phyloP scores from a whole-genome alignment of 129 eudicot species.

The Gnaphalium uliginosum region DNA sequence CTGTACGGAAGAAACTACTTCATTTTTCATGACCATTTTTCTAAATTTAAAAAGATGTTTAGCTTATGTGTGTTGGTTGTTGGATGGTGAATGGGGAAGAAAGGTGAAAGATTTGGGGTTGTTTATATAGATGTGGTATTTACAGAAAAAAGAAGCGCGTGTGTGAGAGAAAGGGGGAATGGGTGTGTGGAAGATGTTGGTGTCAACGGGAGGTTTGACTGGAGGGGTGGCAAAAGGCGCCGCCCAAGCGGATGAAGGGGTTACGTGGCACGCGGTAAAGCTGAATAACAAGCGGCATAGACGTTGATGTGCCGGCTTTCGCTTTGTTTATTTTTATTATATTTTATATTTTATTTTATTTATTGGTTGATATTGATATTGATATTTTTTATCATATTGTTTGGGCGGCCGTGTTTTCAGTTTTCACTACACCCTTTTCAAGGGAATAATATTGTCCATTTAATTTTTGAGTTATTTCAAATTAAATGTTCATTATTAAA shows the following conservation, averaged over 20 bases:
- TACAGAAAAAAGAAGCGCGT: neutral
- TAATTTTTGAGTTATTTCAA: no score
- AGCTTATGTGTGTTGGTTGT: neutral
- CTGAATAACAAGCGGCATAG: conserved; percentile 48
- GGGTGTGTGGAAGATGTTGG: neutral
- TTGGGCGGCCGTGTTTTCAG: no score
- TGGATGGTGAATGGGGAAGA: neutral
- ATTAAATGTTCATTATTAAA: no score
- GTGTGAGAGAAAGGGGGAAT: neutral
- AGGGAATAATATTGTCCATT: no score
- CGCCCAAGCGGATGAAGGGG: conserved; percentile 50
- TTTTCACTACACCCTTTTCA: no score
- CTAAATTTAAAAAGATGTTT: no score
- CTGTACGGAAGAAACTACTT: conserved; percentile 1
- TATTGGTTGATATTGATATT: neutral
- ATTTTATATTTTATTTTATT: neutral
- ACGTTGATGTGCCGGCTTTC: conserved; percentile 62
- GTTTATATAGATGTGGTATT: conserved; percentile 7
- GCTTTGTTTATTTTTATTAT: neutral
- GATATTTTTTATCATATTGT: no score
- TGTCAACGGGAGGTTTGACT: conserved; percentile 59
- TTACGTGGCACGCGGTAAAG: conserved; percentile 57
- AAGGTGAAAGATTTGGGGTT: neutral
- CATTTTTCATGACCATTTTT: conserved; percentile 55
- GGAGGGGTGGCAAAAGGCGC: conserved; percentile 46